Base-by-base conservation (phyloP, 208 protist genomes). In the Leishmania turanica region DNA sequence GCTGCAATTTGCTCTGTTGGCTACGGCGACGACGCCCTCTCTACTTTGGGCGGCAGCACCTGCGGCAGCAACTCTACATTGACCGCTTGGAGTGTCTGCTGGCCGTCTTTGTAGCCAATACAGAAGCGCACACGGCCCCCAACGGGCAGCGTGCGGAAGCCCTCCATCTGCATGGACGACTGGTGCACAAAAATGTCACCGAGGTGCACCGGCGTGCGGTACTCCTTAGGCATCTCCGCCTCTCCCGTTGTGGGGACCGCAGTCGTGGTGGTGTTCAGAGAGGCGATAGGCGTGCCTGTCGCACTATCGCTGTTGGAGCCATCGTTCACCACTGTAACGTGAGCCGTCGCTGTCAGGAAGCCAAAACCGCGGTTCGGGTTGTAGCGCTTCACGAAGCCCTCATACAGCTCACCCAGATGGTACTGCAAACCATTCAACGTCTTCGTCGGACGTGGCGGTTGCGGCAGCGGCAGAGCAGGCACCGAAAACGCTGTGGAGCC, bases 151-250 rank as follows among this genome's bases (percentile, higher is more conserved):
- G 87, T 83, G 31, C 89, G 88, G 73, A 92, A 92, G 60, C 91
- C 89, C 42, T 90, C 79, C 87, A 91, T 92, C 53, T 87, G 81
- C 69, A 94, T 85, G 68, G 90, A 91, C 15, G 84, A 90, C 80
- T 94, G 87, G 62, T 94, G 89, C n/a, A 94, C 89, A 75, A 94
- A 94, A 65, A 94, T 89, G 77, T 92, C 91, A 1, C 87, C 90
- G 21, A 91, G 68, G 24, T 71, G 60, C 19, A 90, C 84, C 5
- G 80, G 84, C n/a, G 82, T 82, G 34, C 82, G 85, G 31, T 58
- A 64, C 42, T 87, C 76, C 70, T 66, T 79, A 45, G 58, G 82
- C 1, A 77, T 21, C 37, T 78, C 42, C 37, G 71, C 64, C 6
- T 71, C 66, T 27, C 1, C 40, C 3, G 68, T 51, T 9, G 47